Evolutionary conservation across 345 rosid genomes (phyloP).

Genomic region (Rhodamnia argentea): DNA sequence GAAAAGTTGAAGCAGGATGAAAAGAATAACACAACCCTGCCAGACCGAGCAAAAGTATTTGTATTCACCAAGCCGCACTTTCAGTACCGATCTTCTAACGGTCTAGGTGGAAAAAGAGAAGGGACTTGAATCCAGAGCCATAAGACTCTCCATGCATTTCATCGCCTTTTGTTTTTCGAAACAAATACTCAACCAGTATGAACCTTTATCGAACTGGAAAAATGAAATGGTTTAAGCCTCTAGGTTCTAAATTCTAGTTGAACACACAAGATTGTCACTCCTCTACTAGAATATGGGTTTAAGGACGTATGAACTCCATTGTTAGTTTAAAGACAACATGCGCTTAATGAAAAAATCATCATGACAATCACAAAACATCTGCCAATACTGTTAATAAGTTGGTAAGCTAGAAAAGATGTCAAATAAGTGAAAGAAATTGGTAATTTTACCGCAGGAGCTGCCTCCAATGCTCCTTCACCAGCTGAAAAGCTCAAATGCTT

Average conservation of each 20-base stretch:
- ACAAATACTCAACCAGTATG: neutral
- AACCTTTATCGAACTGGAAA: neutral
- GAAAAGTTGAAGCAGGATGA: no score
- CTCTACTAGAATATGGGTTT: neutral
- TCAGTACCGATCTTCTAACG: neutral
- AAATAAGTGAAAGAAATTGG: neutral
- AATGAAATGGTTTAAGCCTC: neutral
- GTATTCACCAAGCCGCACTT: neutral
- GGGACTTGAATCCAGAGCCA: neutral
- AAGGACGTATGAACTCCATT: neutral
- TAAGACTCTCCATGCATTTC: neutral
- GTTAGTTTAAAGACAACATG: neutral
- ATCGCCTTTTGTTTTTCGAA: neutral
- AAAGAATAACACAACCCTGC: neutral
- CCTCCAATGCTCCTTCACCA: slow-evolving; percentile 98
- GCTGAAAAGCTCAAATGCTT: slow-evolving; percentile 73
- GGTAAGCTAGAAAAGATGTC: neutral
- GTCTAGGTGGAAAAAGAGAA: neutral
- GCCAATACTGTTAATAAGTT: neutral
- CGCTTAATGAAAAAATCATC: neutral
- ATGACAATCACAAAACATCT: neutral
- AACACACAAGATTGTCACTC: neutral
- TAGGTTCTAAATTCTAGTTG: neutral
- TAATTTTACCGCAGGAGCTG: slow-evolving; percentile 91
- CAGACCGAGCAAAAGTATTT: neutral